Base-by-base conservation (phyloP, 768 basidiomycete species). In the Panellus pusillus region DNA sequence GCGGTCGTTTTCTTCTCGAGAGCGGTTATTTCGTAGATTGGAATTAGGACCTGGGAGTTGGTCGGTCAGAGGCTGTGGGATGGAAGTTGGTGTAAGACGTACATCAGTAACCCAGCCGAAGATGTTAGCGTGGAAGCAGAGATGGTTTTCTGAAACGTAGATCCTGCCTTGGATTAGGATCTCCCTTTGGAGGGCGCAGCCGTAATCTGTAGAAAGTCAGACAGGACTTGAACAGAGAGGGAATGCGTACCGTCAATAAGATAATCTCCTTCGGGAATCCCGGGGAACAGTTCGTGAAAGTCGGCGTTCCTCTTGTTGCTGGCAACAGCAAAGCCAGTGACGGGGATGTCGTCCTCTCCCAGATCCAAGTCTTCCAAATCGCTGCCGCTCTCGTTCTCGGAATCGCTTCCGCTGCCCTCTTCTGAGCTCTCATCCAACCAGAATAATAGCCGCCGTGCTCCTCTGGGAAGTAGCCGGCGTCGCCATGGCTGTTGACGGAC, bases 121-220 rank as follows among this genome's bases (percentile, higher is more conserved):
- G 40, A 98, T 98, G 66, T 98, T 98, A 39, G 97, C 96, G 63
- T 99, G 92, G 77, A 98, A 99, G 74, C 93, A 98, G n/a, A 98
- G 82, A 66, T 98, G 95, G 71, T 98, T 98, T 72, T 99, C 96
- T 7, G 97, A 98, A 19, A 98, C 91, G 71, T 98, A 98, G 52
- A 99, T 68, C 11, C 97, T 79, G 5, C 97, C 97, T 77, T 98
- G 97, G 39, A 98, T 89, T 28, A 98, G 77, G 61, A 98, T 98
- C 69, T 98, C 97, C 38, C 94, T 83, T 71, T 98, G 94, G 12
- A 98, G 71, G 0, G 97, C 97, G 65, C 97, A 99, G 6, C 97
- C 97, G 62, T 98, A 99, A 71, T 99, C 97, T 98, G 57, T 15
- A 37, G 37, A 28, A 47, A 43, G 32, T 35, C 9, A 35, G 32